phyloP scores from a whole-genome alignment of 2,329 filamentous ascomycete genomes.

The Xylaria sp. region DNA sequence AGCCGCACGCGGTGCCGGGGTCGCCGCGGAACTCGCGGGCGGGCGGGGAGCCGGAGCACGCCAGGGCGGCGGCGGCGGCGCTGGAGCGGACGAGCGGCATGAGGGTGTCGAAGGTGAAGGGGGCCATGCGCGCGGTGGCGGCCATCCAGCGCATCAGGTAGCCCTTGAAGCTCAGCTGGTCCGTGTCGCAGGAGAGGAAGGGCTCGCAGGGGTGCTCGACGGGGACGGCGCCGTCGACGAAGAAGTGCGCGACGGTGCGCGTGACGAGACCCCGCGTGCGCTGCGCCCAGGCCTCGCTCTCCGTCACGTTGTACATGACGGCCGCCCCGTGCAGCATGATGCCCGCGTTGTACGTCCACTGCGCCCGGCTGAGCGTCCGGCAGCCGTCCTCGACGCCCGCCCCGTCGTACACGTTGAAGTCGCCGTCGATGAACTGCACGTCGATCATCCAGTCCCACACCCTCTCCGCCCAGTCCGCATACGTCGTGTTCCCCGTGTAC shows the following conservation, averaged over 20 bases:
- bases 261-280: slow-evolving; percentile 64
- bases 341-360: slow-evolving; percentile 75
- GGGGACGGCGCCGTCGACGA: slow-evolving; percentile 58
- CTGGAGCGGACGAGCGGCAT: slow-evolving; percentile 56
- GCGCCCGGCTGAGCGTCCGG: slow-evolving; percentile 58
- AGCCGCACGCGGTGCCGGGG: slow-evolving; percentile 68
- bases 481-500: slow-evolving; percentile 81
- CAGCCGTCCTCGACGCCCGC: slow-evolving; percentile 53
- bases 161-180: slow-evolving; percentile 78
- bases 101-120: slow-evolving; percentile 56
- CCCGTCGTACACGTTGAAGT: slow-evolving; percentile 65
- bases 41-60: slow-evolving; percentile 55
- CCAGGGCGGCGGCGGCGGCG: slow-evolving; percentile 57
- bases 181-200: slow-evolving; percentile 65
- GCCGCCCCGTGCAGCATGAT: slow-evolving; percentile 67
- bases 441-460: slow-evolving; percentile 69
- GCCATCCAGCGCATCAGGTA: slow-evolving; percentile 73
- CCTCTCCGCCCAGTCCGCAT: slow-evolving; percentile 74
- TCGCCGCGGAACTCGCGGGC: slow-evolving; percentile 54
- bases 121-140: slow-evolving; percentile 59
- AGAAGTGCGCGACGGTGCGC: slow-evolving; percentile 59
- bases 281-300: slow-evolving; percentile 59
- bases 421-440: slow-evolving; percentile 60
- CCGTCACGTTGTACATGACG: slow-evolving; percentile 68
- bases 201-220: slow-evolving; percentile 72